phyloP scores from a whole-genome alignment of 2,329 filamentous ascomycete genomes.

The Elsinoe ampelina region DNA sequence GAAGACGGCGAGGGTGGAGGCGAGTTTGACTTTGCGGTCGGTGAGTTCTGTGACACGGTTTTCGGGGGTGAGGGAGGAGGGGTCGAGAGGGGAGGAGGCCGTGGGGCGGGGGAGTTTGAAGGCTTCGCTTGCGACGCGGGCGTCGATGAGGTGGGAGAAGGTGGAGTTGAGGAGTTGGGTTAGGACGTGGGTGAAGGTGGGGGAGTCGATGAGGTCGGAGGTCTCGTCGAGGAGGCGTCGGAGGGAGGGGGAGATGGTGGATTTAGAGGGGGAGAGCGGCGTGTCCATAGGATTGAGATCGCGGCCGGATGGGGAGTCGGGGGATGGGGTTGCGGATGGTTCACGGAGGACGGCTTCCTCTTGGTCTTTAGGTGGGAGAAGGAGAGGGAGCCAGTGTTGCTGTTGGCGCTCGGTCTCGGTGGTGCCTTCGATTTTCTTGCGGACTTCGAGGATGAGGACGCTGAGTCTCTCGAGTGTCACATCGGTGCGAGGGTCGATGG shows the following conservation, averaged over 20 bases:
- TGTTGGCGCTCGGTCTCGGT: constrained; percentile 54
- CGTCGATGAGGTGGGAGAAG: constrained; percentile 75
- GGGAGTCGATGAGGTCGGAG: constrained; percentile 88
- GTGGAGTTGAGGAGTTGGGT: constrained; percentile 77
- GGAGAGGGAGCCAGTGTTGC: constrained; percentile 69
- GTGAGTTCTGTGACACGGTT: constrained; percentile 42
- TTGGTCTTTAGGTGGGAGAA: constrained; percentile 69
- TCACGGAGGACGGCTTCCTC: constrained; percentile 79
- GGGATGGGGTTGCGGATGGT: constrained; percentile 49
- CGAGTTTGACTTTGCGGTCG: constrained; percentile 58
- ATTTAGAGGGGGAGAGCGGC: constrained; percentile 24
- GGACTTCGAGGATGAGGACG: constrained; percentile 70
- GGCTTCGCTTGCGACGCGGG: constrained; percentile 67
- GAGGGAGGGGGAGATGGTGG: constrained; percentile 50
- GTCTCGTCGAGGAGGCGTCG: constrained; percentile 89
- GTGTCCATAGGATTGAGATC: constrained; percentile 18
- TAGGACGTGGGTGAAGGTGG: constrained; percentile 77
- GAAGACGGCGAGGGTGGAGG: constrained; percentile 80
- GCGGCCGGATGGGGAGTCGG: constrained; percentile 24
- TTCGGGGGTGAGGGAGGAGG: constrained; percentile 38
- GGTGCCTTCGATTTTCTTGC: constrained; percentile 72
- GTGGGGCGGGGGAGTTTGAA: constrained; percentile 50
- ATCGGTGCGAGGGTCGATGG: constrained; percentile 78
- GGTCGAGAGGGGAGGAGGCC: constrained; percentile 29
- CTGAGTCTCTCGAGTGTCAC: constrained; percentile 72